Conservation (phyloP, 2,329 filamentous ascomycete genomes). For the Whalleya microplaca region DNA sequence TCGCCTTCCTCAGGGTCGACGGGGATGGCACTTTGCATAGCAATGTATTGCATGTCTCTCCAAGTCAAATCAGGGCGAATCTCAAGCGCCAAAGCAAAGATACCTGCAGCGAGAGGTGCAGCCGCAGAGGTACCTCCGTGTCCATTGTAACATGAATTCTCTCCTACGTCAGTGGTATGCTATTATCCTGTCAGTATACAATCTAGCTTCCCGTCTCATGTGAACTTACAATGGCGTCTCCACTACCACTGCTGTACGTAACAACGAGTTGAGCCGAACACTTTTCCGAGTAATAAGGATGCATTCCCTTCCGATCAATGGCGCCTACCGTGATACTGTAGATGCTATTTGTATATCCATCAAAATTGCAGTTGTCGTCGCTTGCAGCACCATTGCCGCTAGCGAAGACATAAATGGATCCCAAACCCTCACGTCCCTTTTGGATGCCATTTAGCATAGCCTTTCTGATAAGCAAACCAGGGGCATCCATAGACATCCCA, state of each 20-base stretch:
- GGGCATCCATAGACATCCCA: conserved; percentile 90
- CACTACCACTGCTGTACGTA: conserved; percentile 90
- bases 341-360: conserved; percentile 99
- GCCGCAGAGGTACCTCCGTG: conserved; percentile 97
- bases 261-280: conserved; percentile 96
- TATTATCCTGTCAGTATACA: conserved; percentile 31
- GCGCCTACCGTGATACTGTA: conserved; percentile 98
- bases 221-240: conserved; percentile 73
- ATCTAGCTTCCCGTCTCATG: background rate
- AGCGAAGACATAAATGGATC: conserved; percentile 95
- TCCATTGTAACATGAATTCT: conserved; percentile 74
- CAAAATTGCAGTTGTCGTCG: conserved; percentile 98
- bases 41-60: conserved; percentile 93
- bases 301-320: conserved; percentile 82
- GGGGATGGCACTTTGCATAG: conserved; percentile 80
- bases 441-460: conserved; percentile 94
- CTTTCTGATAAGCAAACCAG: conserved; percentile 82
- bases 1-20: conserved; percentile 73
- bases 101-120: conserved; percentile 88
- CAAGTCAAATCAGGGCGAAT: conserved; percentile 86
- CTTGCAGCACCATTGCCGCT: conserved; percentile 87
- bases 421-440: conserved; percentile 79
- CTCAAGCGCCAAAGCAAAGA: conserved; percentile 85
- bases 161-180: conserved; percentile 94
- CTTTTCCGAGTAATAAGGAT: conserved; percentile 94